These are phyloP conservation scores for Gamsiella multidivaricata DNA, from an alignment of 192 early-diverging fungal species.

Conservation along the genomic window DNA sequence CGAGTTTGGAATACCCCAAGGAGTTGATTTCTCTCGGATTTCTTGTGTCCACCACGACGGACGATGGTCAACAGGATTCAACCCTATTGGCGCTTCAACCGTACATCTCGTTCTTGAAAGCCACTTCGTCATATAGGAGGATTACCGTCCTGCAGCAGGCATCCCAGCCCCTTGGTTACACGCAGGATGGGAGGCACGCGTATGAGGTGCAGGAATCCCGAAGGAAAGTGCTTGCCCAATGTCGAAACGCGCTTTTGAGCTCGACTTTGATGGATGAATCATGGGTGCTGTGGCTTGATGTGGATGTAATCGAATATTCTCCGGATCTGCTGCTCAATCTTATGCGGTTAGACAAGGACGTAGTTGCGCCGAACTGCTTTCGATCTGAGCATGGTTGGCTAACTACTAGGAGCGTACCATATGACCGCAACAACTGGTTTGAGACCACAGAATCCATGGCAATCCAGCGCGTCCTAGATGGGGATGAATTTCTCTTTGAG, in stretches of 20 bases:
- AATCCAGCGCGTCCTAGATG: conserved; percentile 50
- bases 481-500: conserved; percentile 60
- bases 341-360: conserved; percentile 73
- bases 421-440: conserved; percentile 78
- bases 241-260: conserved; percentile 71
- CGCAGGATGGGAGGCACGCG: conserved; percentile 66
- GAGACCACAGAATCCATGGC: conserved; percentile 68
- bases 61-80: conserved; percentile 60
- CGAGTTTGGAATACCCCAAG: conserved; percentile 68
- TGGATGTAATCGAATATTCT: conserved; percentile 76
- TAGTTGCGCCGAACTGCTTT: conserved; percentile 74
- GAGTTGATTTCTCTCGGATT: conserved; percentile 74
- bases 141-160: conserved; percentile 70
- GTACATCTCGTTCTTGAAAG: conserved; percentile 10
- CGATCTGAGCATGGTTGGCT: conserved; percentile 52
- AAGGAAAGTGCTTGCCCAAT: conserved; percentile 69
- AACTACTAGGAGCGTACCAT: conserved; percentile 63
- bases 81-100: conserved; percentile 64
- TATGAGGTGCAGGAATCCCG: conserved; percentile 68
- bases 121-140: conserved; percentile 50
- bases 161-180: conserved; percentile 61
- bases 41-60: conserved; percentile 60
- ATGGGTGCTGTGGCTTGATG: conserved; percentile 83
- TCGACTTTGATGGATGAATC: conserved; percentile 67
- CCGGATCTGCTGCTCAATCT: conserved; percentile 66